Evolutionary conservation across 768 basidiomycete species (phyloP).

Genomic region (Tephrocybe sp.): DNA sequence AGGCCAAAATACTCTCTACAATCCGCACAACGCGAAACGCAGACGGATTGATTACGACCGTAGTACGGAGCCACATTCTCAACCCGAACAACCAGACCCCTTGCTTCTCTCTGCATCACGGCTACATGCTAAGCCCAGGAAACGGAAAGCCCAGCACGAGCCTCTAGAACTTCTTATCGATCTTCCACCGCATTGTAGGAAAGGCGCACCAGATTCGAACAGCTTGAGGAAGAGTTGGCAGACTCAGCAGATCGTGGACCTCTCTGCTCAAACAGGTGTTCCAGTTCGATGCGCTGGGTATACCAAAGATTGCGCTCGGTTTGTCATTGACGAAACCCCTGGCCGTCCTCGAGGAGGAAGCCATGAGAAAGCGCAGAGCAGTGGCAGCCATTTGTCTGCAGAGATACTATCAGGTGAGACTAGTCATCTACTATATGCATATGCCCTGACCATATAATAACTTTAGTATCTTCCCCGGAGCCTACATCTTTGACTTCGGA

Average conservation of each 20-base stretch:
- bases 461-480: background rate
- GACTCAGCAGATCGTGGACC: slow-evolving; percentile 1
- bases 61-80: background rate
- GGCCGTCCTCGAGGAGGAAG: background rate
- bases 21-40: slow-evolving; percentile 5
- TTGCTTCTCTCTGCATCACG: background rate
- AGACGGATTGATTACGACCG: slow-evolving; percentile 2
- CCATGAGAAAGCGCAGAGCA: background rate
- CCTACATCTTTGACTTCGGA: background rate
- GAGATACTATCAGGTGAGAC: background rate
- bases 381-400: no score
- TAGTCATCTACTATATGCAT: background rate
- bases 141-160: background rate
- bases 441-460: background rate
- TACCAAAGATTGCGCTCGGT: background rate
- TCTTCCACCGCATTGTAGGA: slow-evolving; percentile 9
- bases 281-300: slow-evolving; percentile 5
- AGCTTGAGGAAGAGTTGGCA: slow-evolving; percentile 6
- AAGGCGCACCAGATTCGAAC: slow-evolving; percentile 5
- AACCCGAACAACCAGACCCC: background rate
- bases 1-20: background rate
- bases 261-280: slow-evolving; percentile 4
- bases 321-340: slow-evolving; percentile 1
- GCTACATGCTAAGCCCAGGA: background rate
- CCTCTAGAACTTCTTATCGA: slow-evolving; percentile 9